Evolutionary conservation across 2,329 filamentous ascomycete species (phyloP).

Genomic region (Microascus cirrosus): DNA sequence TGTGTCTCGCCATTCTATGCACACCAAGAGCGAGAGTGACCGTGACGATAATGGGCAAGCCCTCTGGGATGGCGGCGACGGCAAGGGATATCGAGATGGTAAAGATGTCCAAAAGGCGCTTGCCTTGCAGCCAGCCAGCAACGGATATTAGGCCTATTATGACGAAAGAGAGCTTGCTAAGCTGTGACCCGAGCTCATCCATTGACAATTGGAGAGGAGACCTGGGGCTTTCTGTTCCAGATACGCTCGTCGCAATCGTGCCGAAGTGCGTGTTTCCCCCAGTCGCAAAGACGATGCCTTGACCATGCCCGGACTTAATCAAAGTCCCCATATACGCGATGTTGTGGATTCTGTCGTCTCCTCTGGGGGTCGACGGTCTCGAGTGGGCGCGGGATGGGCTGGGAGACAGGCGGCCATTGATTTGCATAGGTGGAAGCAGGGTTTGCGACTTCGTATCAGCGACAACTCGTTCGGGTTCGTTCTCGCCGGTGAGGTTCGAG

Average conservation of each 20-base stretch:
- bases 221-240: constrained; percentile 87
- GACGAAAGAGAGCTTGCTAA: constrained; percentile 92
- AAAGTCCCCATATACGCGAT: constrained; percentile 98
- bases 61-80: constrained; percentile 92
- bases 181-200: constrained; percentile 91
- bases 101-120: constrained; percentile 85
- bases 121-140: constrained; percentile 81
- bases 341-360: constrained; percentile 62
- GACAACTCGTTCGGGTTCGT: constrained; percentile 77
- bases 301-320: constrained; percentile 87
- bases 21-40: constrained; percentile 92
- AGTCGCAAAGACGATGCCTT: constrained; percentile 94
- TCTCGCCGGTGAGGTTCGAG: constrained; percentile 93
- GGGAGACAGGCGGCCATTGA: constrained; percentile 4
- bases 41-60: constrained; percentile 94
- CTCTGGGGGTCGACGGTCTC: constrained; percentile 11
- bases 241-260: constrained; percentile 86
- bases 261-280: constrained; percentile 92
- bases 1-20: constrained; percentile 87
- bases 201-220: constrained; percentile 92
- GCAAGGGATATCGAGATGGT: constrained; percentile 95
- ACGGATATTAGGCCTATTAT: constrained; percentile 90
- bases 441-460: constrained; percentile 41
- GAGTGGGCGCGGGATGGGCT: neutral
- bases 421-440: constrained; percentile 18